A percentile compares a stretch with the other conserved stretches of the same genome.
Conservation (phyloP, 2,329 filamentous ascomycete genomes). For the Ophiostoma pallidulum region DNA sequence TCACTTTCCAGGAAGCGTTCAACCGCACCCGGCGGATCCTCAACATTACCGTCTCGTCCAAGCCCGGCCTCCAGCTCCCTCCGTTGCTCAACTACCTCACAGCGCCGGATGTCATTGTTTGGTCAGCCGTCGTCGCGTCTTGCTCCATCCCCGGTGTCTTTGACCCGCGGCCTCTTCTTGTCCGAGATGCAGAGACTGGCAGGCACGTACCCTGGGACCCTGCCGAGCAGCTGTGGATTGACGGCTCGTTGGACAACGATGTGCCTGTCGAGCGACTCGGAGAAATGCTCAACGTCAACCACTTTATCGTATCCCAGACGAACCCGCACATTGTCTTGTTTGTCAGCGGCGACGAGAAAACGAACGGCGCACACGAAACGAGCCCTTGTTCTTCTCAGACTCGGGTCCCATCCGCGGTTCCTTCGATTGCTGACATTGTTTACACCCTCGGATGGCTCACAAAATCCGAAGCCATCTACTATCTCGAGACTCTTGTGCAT, state of each 20-base stretch:
- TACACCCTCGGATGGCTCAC: slow-evolving; percentile 61
- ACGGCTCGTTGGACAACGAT: slow-evolving; percentile 91
- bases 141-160: slow-evolving; percentile 89
- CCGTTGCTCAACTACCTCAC: slow-evolving; percentile 86
- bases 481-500: slow-evolving; percentile 71
- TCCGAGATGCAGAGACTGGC: slow-evolving; percentile 76
- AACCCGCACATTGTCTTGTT: slow-evolving; percentile 92
- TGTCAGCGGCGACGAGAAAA: slow-evolving; percentile 60
- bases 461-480: slow-evolving; percentile 69
- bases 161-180: slow-evolving; percentile 64
- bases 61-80: slow-evolving; percentile 78
- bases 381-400: not conserved
- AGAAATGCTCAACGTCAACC: slow-evolving; percentile 97
- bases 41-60: slow-evolving; percentile 88
- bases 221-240: slow-evolving; percentile 77
- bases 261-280: slow-evolving; percentile 81
- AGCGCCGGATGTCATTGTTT: slow-evolving; percentile 87
- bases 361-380: not conserved
- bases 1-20: slow-evolving; percentile 93
- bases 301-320: slow-evolving; percentile 95
- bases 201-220: slow-evolving; percentile 76
- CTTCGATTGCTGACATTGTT: slow-evolving; percentile 38
- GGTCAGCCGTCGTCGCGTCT: slow-evolving; percentile 92
- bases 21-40: slow-evolving; percentile 86
- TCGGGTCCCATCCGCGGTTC: not conserved